Evolutionary conservation across 2,329 filamentous ascomycete genomes (phyloP).

Genomic region (Monosporascus sp.): DNA sequence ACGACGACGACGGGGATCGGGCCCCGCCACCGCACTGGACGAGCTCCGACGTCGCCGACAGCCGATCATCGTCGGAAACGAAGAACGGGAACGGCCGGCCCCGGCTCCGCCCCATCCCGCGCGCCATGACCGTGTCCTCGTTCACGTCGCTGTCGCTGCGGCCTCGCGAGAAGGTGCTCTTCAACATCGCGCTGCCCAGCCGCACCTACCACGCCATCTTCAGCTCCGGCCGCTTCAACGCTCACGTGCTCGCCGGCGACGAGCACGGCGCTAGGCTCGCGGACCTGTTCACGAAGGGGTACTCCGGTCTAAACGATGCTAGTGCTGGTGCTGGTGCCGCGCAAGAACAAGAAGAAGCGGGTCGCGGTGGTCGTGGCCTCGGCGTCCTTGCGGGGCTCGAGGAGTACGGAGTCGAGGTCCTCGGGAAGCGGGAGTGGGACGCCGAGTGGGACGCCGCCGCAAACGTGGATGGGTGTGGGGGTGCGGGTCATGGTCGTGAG

Average conservation of each 20-base stretch:
- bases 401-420: slow-evolving; percentile 17
- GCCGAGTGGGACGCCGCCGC: not conserved
- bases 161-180: slow-evolving; percentile 49
- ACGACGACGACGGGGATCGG: not conserved
- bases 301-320: slow-evolving; percentile 15
- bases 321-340: too few relatives aligned
- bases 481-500: not conserved
- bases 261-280: slow-evolving; percentile 44
- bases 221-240: slow-evolving; percentile 43
- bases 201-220: slow-evolving; percentile 49
- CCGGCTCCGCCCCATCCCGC: slow-evolving; percentile 24
- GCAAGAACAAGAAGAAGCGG: too few relatives aligned
- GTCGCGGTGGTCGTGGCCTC: slow-evolving; percentile 1
- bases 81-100: slow-evolving; percentile 2
- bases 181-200: slow-evolving; percentile 54
- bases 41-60: not conserved
- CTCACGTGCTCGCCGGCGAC: slow-evolving; percentile 49
- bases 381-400: slow-evolving; percentile 33
- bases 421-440: slow-evolving; percentile 9
- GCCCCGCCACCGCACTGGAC: not conserved
- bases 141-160: slow-evolving; percentile 50
- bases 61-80: not conserved
- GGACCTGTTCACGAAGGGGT: slow-evolving; percentile 47
- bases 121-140: slow-evolving; percentile 57
- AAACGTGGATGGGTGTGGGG: not conserved